Evolutionary conservation across 1,284 basidiomycete species (phyloP), one percentile per base, ranked within the genome.

Genomic region (Leccinum pachyderme): DNA sequence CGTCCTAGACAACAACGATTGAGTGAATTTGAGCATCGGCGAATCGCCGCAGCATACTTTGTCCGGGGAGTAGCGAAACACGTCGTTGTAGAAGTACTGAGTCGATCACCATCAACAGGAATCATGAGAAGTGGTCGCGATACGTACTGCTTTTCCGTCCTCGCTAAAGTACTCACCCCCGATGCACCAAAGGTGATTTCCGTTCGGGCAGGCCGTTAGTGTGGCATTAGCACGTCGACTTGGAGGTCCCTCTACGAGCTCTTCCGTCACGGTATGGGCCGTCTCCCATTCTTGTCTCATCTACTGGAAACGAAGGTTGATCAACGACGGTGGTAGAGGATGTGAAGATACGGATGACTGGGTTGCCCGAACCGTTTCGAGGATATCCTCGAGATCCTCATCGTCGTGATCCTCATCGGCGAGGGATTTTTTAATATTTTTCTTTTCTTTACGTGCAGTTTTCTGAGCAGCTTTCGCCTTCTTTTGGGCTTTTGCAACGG

Each of bases 141-240:
- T n/a, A 77, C 83, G 45, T 58, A 89, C 87, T 8, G 90, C 90
- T 65, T 84, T 88, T 9, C 82, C 83, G 56, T 94, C 92, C 49
- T 93, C 89, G 55, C 82, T 84, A 67, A 92, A 95, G 69, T 85
- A 93, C 68, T 94, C 91, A 5, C 91, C 88, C 0, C 88, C 87
- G 39, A 93, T 86, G 59, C 81, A 87, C 88, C 90, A 93, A 0
- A 93, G 73, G 68, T 92, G 81, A 60, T 86, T 88, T 44, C 88
- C 89, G 57, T 77, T 84, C 0, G 91, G 91, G 68, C 88, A 93
- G 0, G 90, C 74, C 0, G 87, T 87, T 22, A 94, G 72, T 0
- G 90, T 89, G 0, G 91, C 91, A 62, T 91, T 93, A 0, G 90
- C 91, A 46, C 92, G 79, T 49, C 89, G 77, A 51, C 84, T 87